Base-by-base conservation (phyloP, 2,329 filamentous ascomycete species). In the Cadophora gregata region DNA sequence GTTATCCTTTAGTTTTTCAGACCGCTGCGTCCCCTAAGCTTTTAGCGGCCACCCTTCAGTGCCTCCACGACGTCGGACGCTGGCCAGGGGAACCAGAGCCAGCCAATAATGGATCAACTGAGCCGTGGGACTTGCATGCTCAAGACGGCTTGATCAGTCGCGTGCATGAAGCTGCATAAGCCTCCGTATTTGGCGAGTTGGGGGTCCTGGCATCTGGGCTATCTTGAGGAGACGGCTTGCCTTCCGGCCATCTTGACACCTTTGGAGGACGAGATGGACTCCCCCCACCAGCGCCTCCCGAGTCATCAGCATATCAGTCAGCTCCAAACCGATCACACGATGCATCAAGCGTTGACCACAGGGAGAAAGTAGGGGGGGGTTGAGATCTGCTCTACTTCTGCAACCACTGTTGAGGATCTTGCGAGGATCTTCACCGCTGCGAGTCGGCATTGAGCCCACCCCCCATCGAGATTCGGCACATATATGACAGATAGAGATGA, bases 161-260 rank as follows among this genome's bases (percentile, higher is more conserved):
- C 58, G 62, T 67, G 67, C 67, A 66, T 56, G 36, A 62, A 53
- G 50, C 64, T 69, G 67, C 67, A 66, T 56, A 51, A 59, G 59
- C 56, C 64, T 60, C 63, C 47, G 27, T 36, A 36, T 53, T 63
- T 61, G 59, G 58, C 67, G 55, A 65, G 51, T 67, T 69, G 67
- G 67, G 65, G 67, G 67, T 67, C 63, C 51, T 63, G 48, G 59
- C 33, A 33, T 21, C 16, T 27, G 29, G 10, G 24, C 12, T 31
- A 63, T 29, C 7, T 53, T 59, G 19, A 53, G 16, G 42, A 33
- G 42, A 55, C 38, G 59, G 64, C 48, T 63, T 58, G 8, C 21
- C 47, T 42, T 58, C 62, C 62, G 38, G 62, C 25, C 29, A 19
- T 7, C 31, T 63, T 58, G 24, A 45, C 29, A 58, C 62, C 24